phyloP scores from a whole-genome alignment of 352 stramenopile species.

The Pythium grandisporangium region DNA sequence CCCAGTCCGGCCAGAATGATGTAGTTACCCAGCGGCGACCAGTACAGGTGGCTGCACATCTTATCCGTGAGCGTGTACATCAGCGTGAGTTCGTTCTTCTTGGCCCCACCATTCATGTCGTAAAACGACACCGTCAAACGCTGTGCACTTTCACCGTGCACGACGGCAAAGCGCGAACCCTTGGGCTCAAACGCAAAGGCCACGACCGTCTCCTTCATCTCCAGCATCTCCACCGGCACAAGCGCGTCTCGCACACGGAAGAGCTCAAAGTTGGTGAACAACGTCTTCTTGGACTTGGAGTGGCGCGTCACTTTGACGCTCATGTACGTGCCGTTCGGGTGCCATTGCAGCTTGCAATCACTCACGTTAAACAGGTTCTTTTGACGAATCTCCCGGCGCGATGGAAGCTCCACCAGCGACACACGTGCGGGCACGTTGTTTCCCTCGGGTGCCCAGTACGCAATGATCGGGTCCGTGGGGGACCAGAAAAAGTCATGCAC shows the following conservation, averaged over 20 bases:
- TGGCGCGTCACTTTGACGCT: constrained; percentile 85
- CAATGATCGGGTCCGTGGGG: constrained; percentile 90
- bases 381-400: constrained; percentile 91
- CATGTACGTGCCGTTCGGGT: constrained; percentile 93
- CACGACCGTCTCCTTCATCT: constrained; percentile 95
- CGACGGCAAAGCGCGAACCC: constrained; percentile 93
- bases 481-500: constrained; percentile 98
- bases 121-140: constrained; percentile 96
- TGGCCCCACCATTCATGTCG: constrained; percentile 81
- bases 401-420: constrained; percentile 95
- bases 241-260: constrained; percentile 94
- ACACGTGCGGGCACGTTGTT: constrained; percentile 94
- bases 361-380: constrained; percentile 99
- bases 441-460: constrained; percentile 96
- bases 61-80: constrained; percentile 94
- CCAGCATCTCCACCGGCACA: constrained; percentile 97
- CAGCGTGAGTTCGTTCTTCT: constrained; percentile 88
- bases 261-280: constrained; percentile 99
- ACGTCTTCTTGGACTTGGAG: constrained; percentile 95
- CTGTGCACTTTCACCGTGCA: constrained; percentile 93
- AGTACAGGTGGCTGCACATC: constrained; percentile 95
- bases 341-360: constrained; percentile 93
- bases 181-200: constrained; percentile 96
- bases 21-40: constrained; percentile 91
- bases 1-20: constrained; percentile 94